Evolutionary conservation across 179 eudicot species (phyloP), one percentile per base, ranked within the genome.

Genomic region (Corrigiola litoralis): DNA sequence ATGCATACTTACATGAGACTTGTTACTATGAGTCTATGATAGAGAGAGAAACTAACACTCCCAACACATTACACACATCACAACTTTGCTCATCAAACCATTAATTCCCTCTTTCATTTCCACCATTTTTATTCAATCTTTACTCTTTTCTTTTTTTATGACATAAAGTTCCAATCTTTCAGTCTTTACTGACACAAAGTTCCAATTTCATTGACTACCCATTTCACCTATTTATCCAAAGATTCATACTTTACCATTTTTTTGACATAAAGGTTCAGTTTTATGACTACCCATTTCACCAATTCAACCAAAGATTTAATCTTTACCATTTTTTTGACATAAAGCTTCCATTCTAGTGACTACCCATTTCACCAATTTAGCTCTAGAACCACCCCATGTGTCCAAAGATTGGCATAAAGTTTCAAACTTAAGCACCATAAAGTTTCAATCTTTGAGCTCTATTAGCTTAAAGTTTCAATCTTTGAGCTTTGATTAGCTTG

Each of bases 171-270:
- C 12, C 23, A 17, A 44, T 21, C 69, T 54, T 62, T 61, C 2
- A 18, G 7, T 8, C 10, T 41, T 25, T 38, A 2, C 18, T n/a
- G 5, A 13, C 40, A 5, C 14, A 23, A 58, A 65, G n/a, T 6
- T 48, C 4, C 12, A 28, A 0, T 48, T 29, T 48, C 46, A 6
- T 8, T 12, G 20, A 20, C 4, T 12, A 28, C 69, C 70, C 56
- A 50, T 25, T 17, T 20, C 25, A 25, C 27, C 32, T 5, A 21
- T 50, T 50, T 14, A 50, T 40, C 13, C 9, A 55, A 55, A 55
- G 60, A 16, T 55, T 55, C 27, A 55, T 32, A n/a, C 60, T 55
- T 55, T 55, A n/a, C 16, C n/a, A 25, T 55, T 13, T 29, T 29
- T 12, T 5, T 16, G 6, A 14, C 41, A 11, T 25, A 3, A 49